phyloP scores from a whole-genome alignment of 139 green algal genomes.

The Chlamydomonas urium region DNA sequence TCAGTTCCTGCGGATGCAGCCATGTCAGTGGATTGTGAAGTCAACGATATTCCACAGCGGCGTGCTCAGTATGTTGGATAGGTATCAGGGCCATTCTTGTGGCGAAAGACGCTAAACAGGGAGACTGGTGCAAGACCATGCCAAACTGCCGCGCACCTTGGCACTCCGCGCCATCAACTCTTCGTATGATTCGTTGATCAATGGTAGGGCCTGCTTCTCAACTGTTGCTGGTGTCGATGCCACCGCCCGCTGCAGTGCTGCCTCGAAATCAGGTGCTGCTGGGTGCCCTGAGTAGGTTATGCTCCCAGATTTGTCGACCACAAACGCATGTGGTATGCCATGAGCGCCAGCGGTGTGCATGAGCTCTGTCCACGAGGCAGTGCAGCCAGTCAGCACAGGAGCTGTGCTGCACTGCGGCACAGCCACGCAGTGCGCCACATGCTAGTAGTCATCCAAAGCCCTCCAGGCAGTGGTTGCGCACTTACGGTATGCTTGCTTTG shows the following conservation, averaged over 20 bases:
- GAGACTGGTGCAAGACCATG: too few species aligned
- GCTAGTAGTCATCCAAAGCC: too few species aligned
- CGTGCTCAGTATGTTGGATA: neutral
- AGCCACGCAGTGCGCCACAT: too few species aligned
- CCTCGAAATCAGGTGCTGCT: slow-evolving; percentile 24
- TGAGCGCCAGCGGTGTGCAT: slow-evolving; percentile 18
- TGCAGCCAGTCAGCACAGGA: too few species aligned
- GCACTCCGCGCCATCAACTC: slow-evolving; percentile 23
- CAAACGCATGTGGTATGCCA: slow-evolving; percentile 37
- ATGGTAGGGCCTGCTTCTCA: slow-evolving; percentile 15
- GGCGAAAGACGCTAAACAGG: too few species aligned
- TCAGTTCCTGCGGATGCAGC: slow-evolving; percentile 21
- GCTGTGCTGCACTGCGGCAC: too few species aligned
- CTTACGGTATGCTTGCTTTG: slow-evolving; percentile 2
- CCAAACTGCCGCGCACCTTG: neutral
- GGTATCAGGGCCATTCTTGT: neutral
- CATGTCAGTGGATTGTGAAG: neutral
- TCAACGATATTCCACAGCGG: neutral
- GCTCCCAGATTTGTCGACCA: slow-evolving; percentile 17
- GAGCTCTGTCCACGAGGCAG: slow-evolving; percentile 19
- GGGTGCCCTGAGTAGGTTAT: slow-evolving; percentile 33
- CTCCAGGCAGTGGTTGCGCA: too few species aligned
- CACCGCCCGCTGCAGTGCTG: slow-evolving; percentile 15
- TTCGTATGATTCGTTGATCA: slow-evolving; percentile 22
- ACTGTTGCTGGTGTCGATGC: neutral